These are phyloP conservation scores for Pichia phayaonensis DNA, from an alignment of 805 yeast genomes.

Conservation along the genomic window DNA sequence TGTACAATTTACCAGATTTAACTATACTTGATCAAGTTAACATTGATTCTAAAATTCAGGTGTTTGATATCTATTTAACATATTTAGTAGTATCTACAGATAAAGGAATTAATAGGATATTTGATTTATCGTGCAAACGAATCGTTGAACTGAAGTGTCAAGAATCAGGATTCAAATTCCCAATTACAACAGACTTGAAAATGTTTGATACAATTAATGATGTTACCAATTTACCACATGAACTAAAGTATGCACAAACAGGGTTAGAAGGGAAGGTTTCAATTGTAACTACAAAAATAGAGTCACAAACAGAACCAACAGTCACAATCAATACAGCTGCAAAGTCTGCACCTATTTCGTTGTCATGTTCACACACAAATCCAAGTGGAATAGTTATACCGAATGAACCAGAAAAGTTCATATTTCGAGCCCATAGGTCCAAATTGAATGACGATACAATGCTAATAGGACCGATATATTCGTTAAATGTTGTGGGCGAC, in stretches of 20 bases:
- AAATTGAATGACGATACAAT: conserved; percentile 16
- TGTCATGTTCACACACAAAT: conserved; percentile 1
- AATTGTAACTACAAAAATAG: conserved; percentile 52
- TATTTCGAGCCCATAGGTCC: conserved; percentile 73
- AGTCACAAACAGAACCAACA: conserved; percentile 8
- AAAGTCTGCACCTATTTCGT: conserved; percentile 3
- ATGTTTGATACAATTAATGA: conserved; percentile 49
- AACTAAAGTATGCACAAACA: conserved; percentile 42
- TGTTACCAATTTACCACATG: not conserved
- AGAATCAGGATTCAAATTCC: conserved; percentile 61
- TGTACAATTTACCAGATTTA: conserved; percentile 16
- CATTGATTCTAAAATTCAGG: conserved; percentile 40
- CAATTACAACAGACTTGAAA: conserved; percentile 44
- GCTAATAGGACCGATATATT: conserved; percentile 21
- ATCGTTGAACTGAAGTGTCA: conserved; percentile 39
- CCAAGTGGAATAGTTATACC: conserved; percentile 1
- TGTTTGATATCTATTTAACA: conserved; percentile 46
- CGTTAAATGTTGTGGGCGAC: conserved; percentile 6
- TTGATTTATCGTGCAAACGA: conserved; percentile 39
- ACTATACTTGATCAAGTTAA: not conserved
- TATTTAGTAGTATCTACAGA: conserved; percentile 42
- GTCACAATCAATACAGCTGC: conserved; percentile 8
- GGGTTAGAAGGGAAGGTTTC: conserved; percentile 82
- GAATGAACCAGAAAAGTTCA: conserved; percentile 38
- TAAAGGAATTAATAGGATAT: conserved; percentile 44